Evolutionary conservation across 345 rosid genomes (phyloP), one percentile per base, ranked within the genome.

Genomic region (Lenwebbia sp.): DNA sequence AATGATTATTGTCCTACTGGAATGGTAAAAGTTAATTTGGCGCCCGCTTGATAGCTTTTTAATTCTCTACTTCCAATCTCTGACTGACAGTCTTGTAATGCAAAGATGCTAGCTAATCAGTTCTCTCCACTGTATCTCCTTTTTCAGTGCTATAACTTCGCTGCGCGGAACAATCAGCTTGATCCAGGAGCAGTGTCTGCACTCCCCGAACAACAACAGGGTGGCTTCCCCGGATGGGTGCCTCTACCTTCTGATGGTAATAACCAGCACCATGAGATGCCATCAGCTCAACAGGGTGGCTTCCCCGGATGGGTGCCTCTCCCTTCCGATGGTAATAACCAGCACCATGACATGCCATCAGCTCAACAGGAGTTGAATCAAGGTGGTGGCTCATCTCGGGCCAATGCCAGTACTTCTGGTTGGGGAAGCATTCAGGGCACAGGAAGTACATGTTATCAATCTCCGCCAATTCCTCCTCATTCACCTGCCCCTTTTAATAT

Each of bases 121-220:
- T 70, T 19, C 47, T 70, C 81, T 70, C 14, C 37, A 70, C 21
- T 19, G 13, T 70, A 5, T 88, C 50, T 44, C 44, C 17, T 88
- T 76, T 21, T 84, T 60, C 89, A 89, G 91, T 88, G 88, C 60
- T 76, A 62, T 86, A 52, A 83, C 81, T 53, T 86, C 49, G 41
- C 86, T 70, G 47, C 0, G 7, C 83, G 89, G 91, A 87, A 87
- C 70, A 85, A 75, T 78, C 89, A 84, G 51, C 84, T 74, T 82
- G 87, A 83, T 82, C 75, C 89, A 26, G 86, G 90, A 86, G 54
- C 83, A 50, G 51, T 53, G 40, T 51, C 90, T 8, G 25, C 47
- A 70, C 78, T 33, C 47, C 47, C 78, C 1, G 0, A 33, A 33
- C 78, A 70, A 65, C 78, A 60, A 60, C 74, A 60, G 47, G 47